Evolutionary conservation across 768 basidiomycete genomes (phyloP).

Genomic region (Megacollybia marginata): DNA sequence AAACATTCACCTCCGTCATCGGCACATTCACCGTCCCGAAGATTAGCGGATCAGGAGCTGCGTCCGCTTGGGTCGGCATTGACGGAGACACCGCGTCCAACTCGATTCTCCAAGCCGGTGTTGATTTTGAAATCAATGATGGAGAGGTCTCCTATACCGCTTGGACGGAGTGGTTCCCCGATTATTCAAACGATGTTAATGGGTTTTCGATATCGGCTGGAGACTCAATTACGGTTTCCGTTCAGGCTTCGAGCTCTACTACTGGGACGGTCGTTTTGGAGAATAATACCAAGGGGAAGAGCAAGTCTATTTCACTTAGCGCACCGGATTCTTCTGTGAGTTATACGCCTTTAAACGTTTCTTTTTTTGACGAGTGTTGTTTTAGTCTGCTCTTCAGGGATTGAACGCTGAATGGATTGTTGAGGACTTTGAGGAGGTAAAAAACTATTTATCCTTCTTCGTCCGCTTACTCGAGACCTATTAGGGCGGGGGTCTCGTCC

Average conservation of each 20-base stretch:
- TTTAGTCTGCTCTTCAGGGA: not conserved
- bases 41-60: constrained; percentile 2
- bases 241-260: not conserved
- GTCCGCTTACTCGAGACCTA: too few species aligned
- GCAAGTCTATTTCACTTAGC: not conserved
- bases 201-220: constrained; percentile 1
- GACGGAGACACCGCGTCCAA: constrained; percentile 4
- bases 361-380: not conserved
- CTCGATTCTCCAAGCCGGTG: constrained; percentile 4
- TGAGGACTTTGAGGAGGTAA: constrained; percentile 4
- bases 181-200: not conserved
- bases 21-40: constrained; percentile 5
- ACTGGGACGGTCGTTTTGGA: constrained; percentile 3
- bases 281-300: constrained; percentile 1
- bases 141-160: not conserved
- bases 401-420: constrained; percentile 6
- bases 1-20: constrained; percentile 1
- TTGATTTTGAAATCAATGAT: constrained; percentile 2
- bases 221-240: not conserved
- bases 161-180: not conserved
- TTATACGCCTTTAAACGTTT: not conserved
- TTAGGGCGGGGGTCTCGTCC: constrained; percentile 11
- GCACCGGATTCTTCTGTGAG: not conserved
- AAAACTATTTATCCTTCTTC: not conserved
- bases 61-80: constrained; percentile 7